A percentile compares a stretch with the other conserved stretches of the same genome.
Conservation (phyloP, 1,284 basidiomycete genomes). For the Irpex rosettiformis region DNA sequence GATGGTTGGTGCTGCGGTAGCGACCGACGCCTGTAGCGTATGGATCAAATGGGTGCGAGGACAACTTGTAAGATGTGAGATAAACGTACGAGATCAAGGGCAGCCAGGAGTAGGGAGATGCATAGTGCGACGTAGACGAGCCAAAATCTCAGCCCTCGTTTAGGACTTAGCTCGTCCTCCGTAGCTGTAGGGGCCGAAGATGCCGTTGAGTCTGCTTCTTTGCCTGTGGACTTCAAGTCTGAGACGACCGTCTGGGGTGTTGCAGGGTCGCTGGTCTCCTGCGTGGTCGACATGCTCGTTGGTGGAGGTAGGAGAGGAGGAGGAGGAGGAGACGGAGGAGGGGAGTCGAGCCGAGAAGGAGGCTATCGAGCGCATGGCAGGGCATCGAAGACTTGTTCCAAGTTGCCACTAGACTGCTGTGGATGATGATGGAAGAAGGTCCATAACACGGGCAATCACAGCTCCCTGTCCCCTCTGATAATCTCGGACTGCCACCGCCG, state of each 20-base stretch:
- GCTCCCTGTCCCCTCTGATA: neutral
- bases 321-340: neutral
- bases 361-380: neutral
- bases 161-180: neutral
- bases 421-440: neutral
- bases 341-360: neutral
- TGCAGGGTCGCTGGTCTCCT: neutral
- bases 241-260: neutral
- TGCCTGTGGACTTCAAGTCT: neutral
- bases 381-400: neutral
- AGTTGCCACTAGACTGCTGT: neutral
- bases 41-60: neutral
- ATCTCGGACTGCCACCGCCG: neutral
- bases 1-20: conserved; percentile 34
- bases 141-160: conserved; percentile 18
- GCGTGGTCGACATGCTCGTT: neutral
- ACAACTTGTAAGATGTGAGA: neutral
- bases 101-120: conserved; percentile 17
- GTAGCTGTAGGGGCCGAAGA: neutral
- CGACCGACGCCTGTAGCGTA: conserved; percentile 27
- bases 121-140: conserved; percentile 17
- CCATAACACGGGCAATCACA: neutral
- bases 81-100: conserved; percentile 16
- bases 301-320: neutral
- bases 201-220: neutral